These are phyloP conservation scores for Pythium utonaiense DNA, from an alignment of 352 stramenopile genomes.

Conservation along the genomic window DNA sequence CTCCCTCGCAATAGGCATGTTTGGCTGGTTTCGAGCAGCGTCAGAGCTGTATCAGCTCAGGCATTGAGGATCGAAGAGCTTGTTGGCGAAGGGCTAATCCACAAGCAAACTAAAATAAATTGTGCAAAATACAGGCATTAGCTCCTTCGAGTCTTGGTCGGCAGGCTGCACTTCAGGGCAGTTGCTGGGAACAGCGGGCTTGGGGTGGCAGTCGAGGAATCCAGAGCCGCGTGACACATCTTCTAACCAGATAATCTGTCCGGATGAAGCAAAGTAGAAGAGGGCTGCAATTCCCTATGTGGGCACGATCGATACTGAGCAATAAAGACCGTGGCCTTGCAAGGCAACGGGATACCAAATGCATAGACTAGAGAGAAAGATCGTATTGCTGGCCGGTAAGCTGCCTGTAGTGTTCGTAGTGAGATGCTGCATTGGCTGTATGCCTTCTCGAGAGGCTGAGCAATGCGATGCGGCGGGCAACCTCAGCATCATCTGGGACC, in stretches of 20 bases:
- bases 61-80: not conserved
- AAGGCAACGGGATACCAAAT: too few relatives aligned
- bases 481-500: conserved; percentile 32
- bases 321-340: too few relatives aligned
- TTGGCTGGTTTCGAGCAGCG: not conserved
- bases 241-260: too few relatives aligned
- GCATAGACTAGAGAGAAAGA: too few relatives aligned
- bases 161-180: not conserved
- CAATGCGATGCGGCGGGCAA: conserved; percentile 42
- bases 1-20: not conserved
- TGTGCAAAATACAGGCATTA: not conserved
- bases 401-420: conserved; percentile 44
- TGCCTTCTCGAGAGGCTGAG: conserved; percentile 35
- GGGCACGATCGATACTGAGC: too few relatives aligned
- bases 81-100: not conserved
- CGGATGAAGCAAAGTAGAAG: too few relatives aligned
- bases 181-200: too few relatives aligned
- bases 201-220: too few relatives aligned
- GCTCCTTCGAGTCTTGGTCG: not conserved
- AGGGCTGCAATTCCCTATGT: too few relatives aligned
- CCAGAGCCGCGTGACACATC: too few relatives aligned
- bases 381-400: conserved; percentile 56
- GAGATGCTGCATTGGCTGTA: conserved; percentile 24
- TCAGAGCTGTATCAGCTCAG: not conserved
- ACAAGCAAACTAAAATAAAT: not conserved